A percentile compares a stretch with the other conserved stretches of the same genome.
Evolutionary conservation across 495 filamentous ascomycete genomes (phyloP).

Genomic region (Neurospora sublineolata): DNA sequence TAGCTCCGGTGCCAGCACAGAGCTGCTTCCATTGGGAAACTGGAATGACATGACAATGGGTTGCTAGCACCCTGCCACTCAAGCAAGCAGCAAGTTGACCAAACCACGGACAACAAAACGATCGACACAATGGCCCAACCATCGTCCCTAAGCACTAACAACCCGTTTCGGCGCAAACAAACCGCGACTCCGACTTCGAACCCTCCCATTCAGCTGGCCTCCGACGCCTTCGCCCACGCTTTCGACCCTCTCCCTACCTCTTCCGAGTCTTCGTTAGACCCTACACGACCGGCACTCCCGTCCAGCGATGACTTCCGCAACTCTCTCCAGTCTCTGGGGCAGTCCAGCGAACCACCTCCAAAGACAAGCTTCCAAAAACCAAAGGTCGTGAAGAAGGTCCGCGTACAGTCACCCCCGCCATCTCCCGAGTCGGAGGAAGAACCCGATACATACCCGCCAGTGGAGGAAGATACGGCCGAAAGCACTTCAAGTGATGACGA

Average conservation of each 20-base stretch:
- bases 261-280: not conserved
- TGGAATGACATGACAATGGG: slow-evolving; percentile 12
- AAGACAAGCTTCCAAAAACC: slow-evolving; percentile 32
- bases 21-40: slow-evolving; percentile 4
- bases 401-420: slow-evolving; percentile 45
- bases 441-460: slow-evolving; percentile 23
- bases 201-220: slow-evolving; percentile 6
- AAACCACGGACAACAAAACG: not conserved
- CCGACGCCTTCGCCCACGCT: not conserved
- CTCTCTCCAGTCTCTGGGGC: slow-evolving; percentile 17
- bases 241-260: slow-evolving; percentile 10
- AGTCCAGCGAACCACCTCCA: slow-evolving; percentile 21
- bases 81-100: not conserved
- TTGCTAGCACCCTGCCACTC: slow-evolving; percentile 4
- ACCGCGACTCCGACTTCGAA: not conserved
- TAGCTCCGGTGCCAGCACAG: not conserved
- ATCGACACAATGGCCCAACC: slow-evolving; percentile 18
- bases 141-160: slow-evolving; percentile 31
- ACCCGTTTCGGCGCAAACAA: slow-evolving; percentile 35
- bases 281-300: slow-evolving; percentile 11
- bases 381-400: slow-evolving; percentile 43
- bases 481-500: slow-evolving; percentile 11
- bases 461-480: slow-evolving; percentile 14
- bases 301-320: slow-evolving; percentile 18
- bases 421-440: slow-evolving; percentile 31